A percentile compares a stretch with the other conserved stretches of the same genome.
These are phyloP conservation scores for Phytophthora pinifolia DNA, from an alignment of 352 stramenopile genomes.

Conservation along the genomic window DNA sequence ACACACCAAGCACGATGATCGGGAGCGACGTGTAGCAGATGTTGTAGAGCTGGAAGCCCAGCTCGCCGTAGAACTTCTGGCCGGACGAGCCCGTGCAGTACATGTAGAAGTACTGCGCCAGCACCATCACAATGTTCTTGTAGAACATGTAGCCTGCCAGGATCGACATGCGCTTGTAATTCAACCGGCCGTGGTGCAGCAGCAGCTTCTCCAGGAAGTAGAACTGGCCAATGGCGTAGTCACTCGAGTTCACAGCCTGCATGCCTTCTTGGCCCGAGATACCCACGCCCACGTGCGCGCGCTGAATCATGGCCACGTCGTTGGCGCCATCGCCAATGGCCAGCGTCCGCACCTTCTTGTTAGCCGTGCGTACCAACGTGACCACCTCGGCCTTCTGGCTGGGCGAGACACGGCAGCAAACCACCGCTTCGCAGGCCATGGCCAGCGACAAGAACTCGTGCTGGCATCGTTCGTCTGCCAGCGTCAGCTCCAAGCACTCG, in stretches of 20 bases:
- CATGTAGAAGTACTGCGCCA: constrained; percentile 91
- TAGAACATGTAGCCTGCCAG: constrained; percentile 98
- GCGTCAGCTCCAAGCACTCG: constrained; percentile 63
- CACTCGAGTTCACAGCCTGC: constrained; percentile 96
- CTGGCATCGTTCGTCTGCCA: constrained; percentile 54
- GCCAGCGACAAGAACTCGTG: constrained; percentile 67
- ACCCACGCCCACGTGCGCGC: constrained; percentile 88
- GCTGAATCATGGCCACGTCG: constrained; percentile 95
- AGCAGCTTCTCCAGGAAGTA: constrained; percentile 93
- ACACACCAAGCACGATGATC: constrained; percentile 81
- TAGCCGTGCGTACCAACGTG: constrained; percentile 51
- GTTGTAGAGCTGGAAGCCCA: constrained; percentile 91
- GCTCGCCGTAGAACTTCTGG: constrained; percentile 82
- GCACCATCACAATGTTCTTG: constrained; percentile 96
- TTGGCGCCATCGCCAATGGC: constrained; percentile 94
- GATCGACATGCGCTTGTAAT: constrained; percentile 95
- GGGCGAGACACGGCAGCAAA: constrained; percentile 82
- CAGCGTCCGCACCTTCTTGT: constrained; percentile 70
- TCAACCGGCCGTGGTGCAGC: constrained; percentile 96
- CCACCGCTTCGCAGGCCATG: constrained; percentile 70
- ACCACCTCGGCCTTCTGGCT: constrained; percentile 85
- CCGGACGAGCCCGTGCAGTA: constrained; percentile 92
- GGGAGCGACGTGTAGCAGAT: constrained; percentile 93
- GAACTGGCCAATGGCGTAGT: constrained; percentile 99
- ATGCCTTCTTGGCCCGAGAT: constrained; percentile 92